Evolutionary conservation across 805 yeast genomes (phyloP).

Genomic region (Candida fluviatilis): DNA sequence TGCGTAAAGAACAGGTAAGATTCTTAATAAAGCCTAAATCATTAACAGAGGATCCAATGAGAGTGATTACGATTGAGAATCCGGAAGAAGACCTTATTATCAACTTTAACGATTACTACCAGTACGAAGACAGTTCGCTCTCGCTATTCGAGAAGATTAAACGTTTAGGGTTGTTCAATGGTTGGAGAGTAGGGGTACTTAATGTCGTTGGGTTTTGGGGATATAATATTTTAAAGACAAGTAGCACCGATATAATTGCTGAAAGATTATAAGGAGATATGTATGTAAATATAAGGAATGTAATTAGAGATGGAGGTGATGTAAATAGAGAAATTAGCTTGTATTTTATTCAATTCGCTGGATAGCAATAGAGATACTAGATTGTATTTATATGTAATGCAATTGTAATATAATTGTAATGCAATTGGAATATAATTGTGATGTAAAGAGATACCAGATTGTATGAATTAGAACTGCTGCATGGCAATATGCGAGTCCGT

Average conservation of each 20-base stretch:
- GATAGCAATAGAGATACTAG: too few species aligned
- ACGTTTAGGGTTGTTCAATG: slow-evolving; percentile 56
- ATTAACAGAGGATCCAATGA: slow-evolving; percentile 28
- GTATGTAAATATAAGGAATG: background rate
- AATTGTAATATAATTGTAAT: too few species aligned
- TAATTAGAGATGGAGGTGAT: background rate
- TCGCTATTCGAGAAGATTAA: slow-evolving; percentile 39
- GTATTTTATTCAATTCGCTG: too few species aligned
- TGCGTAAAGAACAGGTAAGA: slow-evolving; percentile 78
- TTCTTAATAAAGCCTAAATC: slow-evolving; percentile 46
- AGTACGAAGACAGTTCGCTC: slow-evolving; percentile 7
- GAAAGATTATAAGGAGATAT: slow-evolving; percentile 20
- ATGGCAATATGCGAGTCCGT: too few species aligned
- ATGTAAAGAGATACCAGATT: too few species aligned
- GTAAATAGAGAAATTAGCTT: too few species aligned
- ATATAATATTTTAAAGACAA: slow-evolving; percentile 51
- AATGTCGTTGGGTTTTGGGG: slow-evolving; percentile 86
- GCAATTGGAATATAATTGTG: too few species aligned
- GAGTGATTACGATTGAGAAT: slow-evolving; percentile 40
- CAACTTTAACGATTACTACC: slow-evolving; percentile 29
- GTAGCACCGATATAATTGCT: slow-evolving; percentile 36
- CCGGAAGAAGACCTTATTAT: slow-evolving; percentile 53
- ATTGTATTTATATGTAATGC: too few species aligned
- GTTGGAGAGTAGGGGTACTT: slow-evolving; percentile 85
- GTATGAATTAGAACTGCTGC: too few species aligned